Evolutionary conservation across 2,329 filamentous ascomycete species (phyloP), one percentile per base, ranked within the genome.

Genomic region (Aureobasidium namibiae): DNA sequence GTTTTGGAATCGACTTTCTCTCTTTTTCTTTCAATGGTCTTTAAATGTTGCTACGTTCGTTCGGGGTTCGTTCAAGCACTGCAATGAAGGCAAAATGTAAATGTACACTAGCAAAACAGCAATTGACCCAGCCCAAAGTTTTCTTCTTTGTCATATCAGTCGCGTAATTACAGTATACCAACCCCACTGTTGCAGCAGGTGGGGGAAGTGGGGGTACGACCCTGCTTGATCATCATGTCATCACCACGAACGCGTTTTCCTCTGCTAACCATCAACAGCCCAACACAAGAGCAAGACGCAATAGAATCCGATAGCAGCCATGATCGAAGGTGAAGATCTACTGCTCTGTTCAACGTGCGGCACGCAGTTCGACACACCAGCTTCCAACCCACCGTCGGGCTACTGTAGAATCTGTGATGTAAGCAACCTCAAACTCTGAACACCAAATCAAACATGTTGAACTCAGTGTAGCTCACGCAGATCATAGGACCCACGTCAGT

Each of bases 391-490:
- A 29, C 73, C 84, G 44, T 77, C 73, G 57, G 80, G 76, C 4
- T 90, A 87, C 73, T 90, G 87, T 73, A 79, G 81, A 60, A 88
- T 90, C 63, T 91, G 88, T 73, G 86, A 90, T 69, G 87, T 89
- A 69, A 78, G 72, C 63, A 44, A 57, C 11, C 34, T n/a, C 16
- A 1, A 9, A 26, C 4, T 24, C 24, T 29, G 9, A 26, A 9
- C 2, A 24, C 3, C 23, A 31, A 13, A 6, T 16, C 11, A 1
- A 41, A 9, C 9, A 29, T 7, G 1, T 38, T 8, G 36, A 18
- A 4, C 4, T 18, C 6, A 1, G 18, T 18, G 36, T 9, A 29
- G 42, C 42, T 29, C n/a, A 29, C 23, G n/a, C 6, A 13, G 10
- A 24, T n/a, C 3, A 21, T 53, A 81, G 78, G 79, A 81, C 61